Conservation (phyloP, 2,329 filamentous ascomycete genomes). For the Pseudogymnoascus sp. region DNA sequence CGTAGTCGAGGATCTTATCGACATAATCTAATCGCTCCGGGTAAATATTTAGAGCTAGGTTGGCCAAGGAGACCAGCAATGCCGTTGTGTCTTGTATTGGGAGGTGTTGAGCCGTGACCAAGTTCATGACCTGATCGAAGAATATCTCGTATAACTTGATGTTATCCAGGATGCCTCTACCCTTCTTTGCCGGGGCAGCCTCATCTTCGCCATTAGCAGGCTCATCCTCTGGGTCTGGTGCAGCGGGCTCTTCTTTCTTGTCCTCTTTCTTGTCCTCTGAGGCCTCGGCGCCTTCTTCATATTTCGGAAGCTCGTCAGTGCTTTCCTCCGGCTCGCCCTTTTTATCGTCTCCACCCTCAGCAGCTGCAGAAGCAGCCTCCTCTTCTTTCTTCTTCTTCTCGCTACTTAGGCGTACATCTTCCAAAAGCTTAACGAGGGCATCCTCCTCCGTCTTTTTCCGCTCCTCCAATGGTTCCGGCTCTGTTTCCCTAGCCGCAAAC, state of each 20-base stretch:
- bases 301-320: slow-evolving; percentile 15
- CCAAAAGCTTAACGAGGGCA: slow-evolving; percentile 68
- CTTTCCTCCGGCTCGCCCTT: slow-evolving; percentile 27
- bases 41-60: slow-evolving; percentile 93
- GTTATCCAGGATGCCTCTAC: slow-evolving; percentile 58
- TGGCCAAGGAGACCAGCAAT: slow-evolving; percentile 84
- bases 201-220: slow-evolving; percentile 36
- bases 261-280: slow-evolving; percentile 40
- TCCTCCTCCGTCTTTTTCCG: slow-evolving; percentile 76
- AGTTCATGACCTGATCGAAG: slow-evolving; percentile 88
- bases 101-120: slow-evolving; percentile 84
- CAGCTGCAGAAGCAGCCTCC: background rate
- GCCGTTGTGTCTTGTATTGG: slow-evolving; percentile 94
- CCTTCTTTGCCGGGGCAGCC: slow-evolving; percentile 20
- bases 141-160: slow-evolving; percentile 95
- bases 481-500: slow-evolving; percentile 84
- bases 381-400: slow-evolving; percentile 32
- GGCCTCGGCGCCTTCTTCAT: slow-evolving; percentile 26
- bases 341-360: slow-evolving; percentile 6
- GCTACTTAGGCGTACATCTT: slow-evolving; percentile 66
- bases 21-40: slow-evolving; percentile 89
- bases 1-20: slow-evolving; percentile 86
- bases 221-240: slow-evolving; percentile 16
- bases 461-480: slow-evolving; percentile 62
- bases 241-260: slow-evolving; percentile 35